A percentile compares a stretch with the other conserved stretches of the same genome.
These are phyloP conservation scores for Gymnopus androsaceus DNA, from an alignment of 1,284 basidiomycete genomes.

Conservation along the genomic window DNA sequence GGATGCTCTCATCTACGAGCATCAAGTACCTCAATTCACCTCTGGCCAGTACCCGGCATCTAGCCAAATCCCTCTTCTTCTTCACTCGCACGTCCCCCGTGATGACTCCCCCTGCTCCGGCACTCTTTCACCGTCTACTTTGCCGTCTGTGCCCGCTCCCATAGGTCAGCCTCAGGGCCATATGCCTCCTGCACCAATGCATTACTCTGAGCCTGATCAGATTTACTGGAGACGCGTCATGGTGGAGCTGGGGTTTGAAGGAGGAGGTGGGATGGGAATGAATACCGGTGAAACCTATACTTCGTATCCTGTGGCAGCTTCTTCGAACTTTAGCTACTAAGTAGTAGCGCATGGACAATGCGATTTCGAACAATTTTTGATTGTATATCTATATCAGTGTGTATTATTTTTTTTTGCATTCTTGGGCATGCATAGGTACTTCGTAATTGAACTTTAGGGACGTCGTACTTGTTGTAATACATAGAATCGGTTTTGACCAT, in stretches of 20 bases:
- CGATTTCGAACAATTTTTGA: no score
- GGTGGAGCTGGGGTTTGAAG: conserved; percentile 64
- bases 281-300: no score
- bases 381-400: no score
- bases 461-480: no score
- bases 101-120: not conserved
- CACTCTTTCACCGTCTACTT: not conserved
- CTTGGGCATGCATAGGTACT: no score
- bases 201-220: conserved; percentile 54
- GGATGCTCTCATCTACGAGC: conserved; percentile 5
- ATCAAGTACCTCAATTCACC: not conserved
- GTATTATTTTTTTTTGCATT: no score
- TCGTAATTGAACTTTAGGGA: no score
- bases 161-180: conserved; percentile 26
- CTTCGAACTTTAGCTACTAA: no score
- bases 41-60: not conserved
- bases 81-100: not conserved
- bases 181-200: conserved; percentile 38
- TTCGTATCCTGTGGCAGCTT: not conserved
- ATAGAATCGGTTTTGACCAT: no score
- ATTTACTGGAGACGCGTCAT: conserved; percentile 74
- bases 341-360: no score
- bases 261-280: conserved; percentile 28
- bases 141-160: conserved; percentile 1
- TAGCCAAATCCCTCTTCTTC: not conserved